Evolutionary conservation across 2,329 filamentous ascomycete genomes (phyloP).

Genomic region (Hypomyces perniciosus): DNA sequence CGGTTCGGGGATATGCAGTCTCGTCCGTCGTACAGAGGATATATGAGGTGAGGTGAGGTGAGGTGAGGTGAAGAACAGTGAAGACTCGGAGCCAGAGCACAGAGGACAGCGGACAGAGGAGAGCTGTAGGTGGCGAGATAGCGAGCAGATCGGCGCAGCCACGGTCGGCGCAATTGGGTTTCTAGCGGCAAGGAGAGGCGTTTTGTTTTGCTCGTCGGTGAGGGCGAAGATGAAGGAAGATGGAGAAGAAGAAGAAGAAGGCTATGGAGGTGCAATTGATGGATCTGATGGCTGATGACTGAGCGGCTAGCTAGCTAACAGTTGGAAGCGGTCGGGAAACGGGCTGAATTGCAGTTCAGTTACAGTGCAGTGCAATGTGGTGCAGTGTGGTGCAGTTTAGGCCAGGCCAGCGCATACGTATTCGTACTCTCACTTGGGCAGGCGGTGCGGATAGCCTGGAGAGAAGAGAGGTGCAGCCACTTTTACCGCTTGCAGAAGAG

Average conservation of each 20-base stretch:
- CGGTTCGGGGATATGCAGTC: neutral
- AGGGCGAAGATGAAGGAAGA: constrained; percentile 1
- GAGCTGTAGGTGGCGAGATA: neutral
- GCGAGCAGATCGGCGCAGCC: neutral
- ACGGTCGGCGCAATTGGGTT: constrained; percentile 3
- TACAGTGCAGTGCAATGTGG: too few relatives aligned
- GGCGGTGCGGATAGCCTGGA: too few relatives aligned
- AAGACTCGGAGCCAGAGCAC: neutral
- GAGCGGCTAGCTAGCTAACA: neutral
- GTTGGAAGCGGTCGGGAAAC: neutral
- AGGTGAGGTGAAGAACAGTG: neutral
- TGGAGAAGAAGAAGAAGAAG: neutral
- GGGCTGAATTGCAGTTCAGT: too few relatives aligned
- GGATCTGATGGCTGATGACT: too few relatives aligned
- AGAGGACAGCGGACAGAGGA: neutral
- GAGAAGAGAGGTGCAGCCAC: too few relatives aligned
- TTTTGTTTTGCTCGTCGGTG: neutral
- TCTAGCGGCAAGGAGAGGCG: neutral
- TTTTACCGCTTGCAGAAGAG: too few relatives aligned
- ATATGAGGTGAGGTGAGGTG: too few relatives aligned
- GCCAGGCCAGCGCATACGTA: too few relatives aligned
- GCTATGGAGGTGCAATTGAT: neutral
- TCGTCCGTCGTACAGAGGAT: neutral
- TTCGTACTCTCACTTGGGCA: too few relatives aligned
- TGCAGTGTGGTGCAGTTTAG: too few relatives aligned